phyloP scores from a whole-genome alignment of 352 stramenopile genomes.

The Pythium scleroteichum region DNA sequence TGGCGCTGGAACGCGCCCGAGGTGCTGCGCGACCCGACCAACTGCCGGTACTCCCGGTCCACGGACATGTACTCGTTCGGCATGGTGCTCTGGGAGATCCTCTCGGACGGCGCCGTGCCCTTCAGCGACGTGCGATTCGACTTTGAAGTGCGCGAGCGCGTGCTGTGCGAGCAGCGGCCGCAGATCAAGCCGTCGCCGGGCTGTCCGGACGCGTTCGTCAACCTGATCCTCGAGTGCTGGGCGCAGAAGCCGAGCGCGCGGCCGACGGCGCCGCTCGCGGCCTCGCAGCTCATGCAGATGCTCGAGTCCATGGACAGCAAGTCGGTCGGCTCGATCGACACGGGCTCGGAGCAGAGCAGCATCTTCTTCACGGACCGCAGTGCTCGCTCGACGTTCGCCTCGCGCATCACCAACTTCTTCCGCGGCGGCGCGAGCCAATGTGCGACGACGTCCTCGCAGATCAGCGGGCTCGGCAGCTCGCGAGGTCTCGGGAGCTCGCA shows the following conservation, averaged over 20 bases:
- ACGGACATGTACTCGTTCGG: constrained; percentile 79
- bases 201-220: constrained; percentile 54
- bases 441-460: constrained; percentile 15
- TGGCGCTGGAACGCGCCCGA: constrained; percentile 75
- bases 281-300: constrained; percentile 52
- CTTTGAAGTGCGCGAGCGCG: constrained; percentile 67
- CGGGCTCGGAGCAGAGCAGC: constrained; percentile 56
- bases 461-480: constrained; percentile 18
- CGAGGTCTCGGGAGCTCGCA: constrained; percentile 18
- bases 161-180: constrained; percentile 53
- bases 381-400: constrained; percentile 39
- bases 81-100: constrained; percentile 76
- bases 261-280: constrained; percentile 47
- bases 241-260: constrained; percentile 44
- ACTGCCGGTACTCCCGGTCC: constrained; percentile 58
- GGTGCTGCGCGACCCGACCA: constrained; percentile 63
- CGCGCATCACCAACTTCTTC: constrained; percentile 73
- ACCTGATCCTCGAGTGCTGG: constrained; percentile 68
- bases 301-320: constrained; percentile 51
- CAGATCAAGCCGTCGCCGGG: constrained; percentile 46
- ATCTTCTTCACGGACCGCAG: constrained; percentile 35
- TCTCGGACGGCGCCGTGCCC: constrained; percentile 55
- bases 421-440: constrained; percentile 40
- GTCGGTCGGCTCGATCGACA: constrained; percentile 56
- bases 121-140: constrained; percentile 70